Conservation (phyloP, 805 yeast species). For the Blastobotrys parvus region DNA sequence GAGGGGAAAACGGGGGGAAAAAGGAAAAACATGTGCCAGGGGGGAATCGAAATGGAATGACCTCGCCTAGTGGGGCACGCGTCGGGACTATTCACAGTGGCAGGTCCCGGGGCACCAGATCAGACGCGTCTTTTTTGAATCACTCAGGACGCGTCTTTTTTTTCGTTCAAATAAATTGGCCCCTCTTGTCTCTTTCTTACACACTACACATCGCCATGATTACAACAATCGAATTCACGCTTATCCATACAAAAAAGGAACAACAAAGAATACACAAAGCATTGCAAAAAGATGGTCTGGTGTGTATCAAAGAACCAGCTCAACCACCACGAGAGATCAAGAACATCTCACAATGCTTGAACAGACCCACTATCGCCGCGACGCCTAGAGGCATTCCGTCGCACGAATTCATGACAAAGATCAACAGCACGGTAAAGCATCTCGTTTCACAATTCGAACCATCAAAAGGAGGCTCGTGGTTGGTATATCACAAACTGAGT, state of each 20-base stretch:
- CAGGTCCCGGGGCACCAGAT: no score
- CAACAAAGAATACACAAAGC: not conserved
- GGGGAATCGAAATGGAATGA: no score
- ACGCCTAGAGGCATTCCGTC: no score
- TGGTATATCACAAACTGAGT: not conserved
- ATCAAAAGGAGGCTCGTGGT: not conserved
- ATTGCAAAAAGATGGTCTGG: not conserved
- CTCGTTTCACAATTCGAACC: not conserved
- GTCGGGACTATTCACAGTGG: no score
- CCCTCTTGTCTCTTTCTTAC: no score
- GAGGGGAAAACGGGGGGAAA: no score
- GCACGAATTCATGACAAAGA: not conserved
- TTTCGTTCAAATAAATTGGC: no score
- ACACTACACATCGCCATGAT: no score
- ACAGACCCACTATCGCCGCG: not conserved
- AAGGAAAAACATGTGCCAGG: no score
- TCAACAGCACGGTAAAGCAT: not conserved
- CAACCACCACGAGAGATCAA: constrained; percentile 4
- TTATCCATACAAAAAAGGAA: not conserved
- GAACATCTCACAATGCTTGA: not conserved
- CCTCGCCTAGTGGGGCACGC: no score
- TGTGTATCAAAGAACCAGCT: constrained; percentile 8
- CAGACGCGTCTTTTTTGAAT: no score
- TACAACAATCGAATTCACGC: not conserved
- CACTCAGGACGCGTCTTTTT: no score